These are phyloP conservation scores for Aspergillus hancockii DNA, from an alignment of 495 filamentous ascomycete species.

Conservation along the genomic window DNA sequence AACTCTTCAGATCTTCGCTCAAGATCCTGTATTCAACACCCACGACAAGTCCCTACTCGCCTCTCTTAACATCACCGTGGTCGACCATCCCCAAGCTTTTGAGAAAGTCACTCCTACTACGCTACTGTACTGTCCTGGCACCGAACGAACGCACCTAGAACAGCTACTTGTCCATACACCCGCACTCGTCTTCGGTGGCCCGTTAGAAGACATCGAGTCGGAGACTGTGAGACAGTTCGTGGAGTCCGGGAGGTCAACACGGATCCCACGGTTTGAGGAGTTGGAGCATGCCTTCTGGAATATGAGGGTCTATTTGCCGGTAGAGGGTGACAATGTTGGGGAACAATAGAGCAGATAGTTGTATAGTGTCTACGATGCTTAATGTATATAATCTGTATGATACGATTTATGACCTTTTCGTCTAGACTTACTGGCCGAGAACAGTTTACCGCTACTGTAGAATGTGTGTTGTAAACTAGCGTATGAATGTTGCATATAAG, in stretches of 20 bases:
- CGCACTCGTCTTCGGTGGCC: constrained; percentile 36
- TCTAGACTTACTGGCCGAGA: not conserved
- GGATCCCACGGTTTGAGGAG: constrained; percentile 35
- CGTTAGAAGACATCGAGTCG: constrained; percentile 36
- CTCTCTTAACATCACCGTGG: constrained; percentile 52
- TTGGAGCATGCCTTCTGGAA: constrained; percentile 47
- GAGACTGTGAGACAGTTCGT: constrained; percentile 29
- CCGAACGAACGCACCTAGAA: constrained; percentile 41
- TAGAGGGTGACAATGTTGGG: not conserved
- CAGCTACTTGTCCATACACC: constrained; percentile 32
- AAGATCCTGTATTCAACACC: constrained; percentile 71
- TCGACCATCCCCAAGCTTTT: constrained; percentile 60
- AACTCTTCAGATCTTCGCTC: constrained; percentile 49
- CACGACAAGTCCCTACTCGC: constrained; percentile 60
- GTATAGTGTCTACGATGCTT: not conserved
- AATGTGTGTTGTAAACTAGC: not conserved
- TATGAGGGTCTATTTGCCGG: constrained; percentile 40
- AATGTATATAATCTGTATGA: not conserved
- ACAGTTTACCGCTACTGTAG: not conserved
- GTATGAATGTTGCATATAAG: not conserved
- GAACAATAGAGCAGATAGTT: not conserved
- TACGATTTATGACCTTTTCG: not conserved
- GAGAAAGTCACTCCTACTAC: constrained; percentile 48
- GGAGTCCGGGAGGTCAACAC: constrained; percentile 23
- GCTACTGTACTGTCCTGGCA: constrained; percentile 64